These are phyloP conservation scores for Plasmodium ovale DNA, from an alignment of 169 alveolate species.

Conservation along the genomic window DNA sequence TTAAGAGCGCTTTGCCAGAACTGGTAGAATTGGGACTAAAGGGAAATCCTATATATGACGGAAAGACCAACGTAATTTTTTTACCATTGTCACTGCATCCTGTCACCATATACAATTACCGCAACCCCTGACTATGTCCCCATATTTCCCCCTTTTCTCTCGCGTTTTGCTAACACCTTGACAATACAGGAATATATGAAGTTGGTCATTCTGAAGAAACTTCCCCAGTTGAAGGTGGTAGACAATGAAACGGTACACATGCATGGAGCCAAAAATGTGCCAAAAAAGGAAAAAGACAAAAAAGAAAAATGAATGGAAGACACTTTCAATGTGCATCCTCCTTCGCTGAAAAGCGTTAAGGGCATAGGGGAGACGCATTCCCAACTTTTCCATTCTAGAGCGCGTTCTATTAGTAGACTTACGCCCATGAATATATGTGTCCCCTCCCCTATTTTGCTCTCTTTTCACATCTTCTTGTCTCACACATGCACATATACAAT, in stretches of 20 bases:
- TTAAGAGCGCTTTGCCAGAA: constrained; percentile 50
- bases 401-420: too few relatives aligned
- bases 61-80: constrained; percentile 36
- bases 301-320: not conserved
- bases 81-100: not conserved
- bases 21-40: constrained; percentile 45
- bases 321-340: too few relatives aligned
- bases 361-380: too few relatives aligned
- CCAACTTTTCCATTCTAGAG: too few relatives aligned
- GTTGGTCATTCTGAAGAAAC: constrained; percentile 54
- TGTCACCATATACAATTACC: not conserved
- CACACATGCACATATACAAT: too few relatives aligned
- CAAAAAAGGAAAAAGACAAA: not conserved
- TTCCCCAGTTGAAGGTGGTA: constrained; percentile 52
- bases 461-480: too few relatives aligned
- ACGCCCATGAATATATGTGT: too few relatives aligned
- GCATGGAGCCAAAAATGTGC: not conserved
- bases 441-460: too few relatives aligned
- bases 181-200: constrained; percentile 64
- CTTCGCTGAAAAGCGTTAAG: too few relatives aligned
- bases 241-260: constrained; percentile 62
- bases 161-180: too few relatives aligned
- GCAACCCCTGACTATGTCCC: not conserved
- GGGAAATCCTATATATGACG: constrained; percentile 66
- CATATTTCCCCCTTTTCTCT: not conserved